Percentiles rank a stretch among this genome's conserved stretches.
These are phyloP conservation scores for Paramecium biaurelia DNA, from an alignment of 73 alveolate genomes.

Conservation along the genomic window DNA sequence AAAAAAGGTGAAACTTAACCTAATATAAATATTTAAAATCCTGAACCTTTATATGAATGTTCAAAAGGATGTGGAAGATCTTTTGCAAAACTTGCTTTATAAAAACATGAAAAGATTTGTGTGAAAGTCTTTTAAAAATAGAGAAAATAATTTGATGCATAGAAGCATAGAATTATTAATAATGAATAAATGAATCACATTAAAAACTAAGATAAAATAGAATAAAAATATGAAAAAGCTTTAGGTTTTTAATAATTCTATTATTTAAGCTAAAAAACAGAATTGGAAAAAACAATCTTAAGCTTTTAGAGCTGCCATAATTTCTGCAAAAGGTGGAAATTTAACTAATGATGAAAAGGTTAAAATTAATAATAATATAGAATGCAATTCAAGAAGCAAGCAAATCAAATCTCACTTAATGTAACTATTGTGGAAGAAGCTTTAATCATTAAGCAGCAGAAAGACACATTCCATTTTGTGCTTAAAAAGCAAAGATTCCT, in stretches of 20 bases:
- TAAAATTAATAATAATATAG: not conserved
- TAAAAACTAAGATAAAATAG: conserved; percentile 2
- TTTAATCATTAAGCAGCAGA: conserved; percentile 56
- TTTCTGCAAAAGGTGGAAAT: conserved; percentile 51
- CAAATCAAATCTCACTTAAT: not conserved
- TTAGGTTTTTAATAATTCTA: not conserved
- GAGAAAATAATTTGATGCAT: conserved; percentile 54
- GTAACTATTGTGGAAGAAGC: conserved; percentile 63
- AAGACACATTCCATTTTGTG: conserved; percentile 55
- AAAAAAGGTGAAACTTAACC: not conserved
- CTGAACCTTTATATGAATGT: conserved; percentile 46
- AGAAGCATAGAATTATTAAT: conserved; percentile 49
- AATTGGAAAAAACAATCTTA: conserved; percentile 58
- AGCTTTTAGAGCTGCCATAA: conserved; percentile 54
- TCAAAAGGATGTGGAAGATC: conserved; percentile 65
- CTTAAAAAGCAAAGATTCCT: conserved; percentile 26
- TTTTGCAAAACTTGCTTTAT: conserved; percentile 32
- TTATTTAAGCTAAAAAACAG: conserved; percentile 42
- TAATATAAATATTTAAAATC: not conserved
- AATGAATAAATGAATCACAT: conserved; percentile 51
- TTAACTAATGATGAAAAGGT: not conserved
- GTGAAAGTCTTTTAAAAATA: conserved; percentile 59
- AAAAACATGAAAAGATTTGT: conserved; percentile 65
- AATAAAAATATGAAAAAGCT: conserved; percentile 51
- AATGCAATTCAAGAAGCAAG: not conserved